Evolutionary conservation across 2,329 filamentous ascomycete genomes (phyloP).

Genomic region (Penicillium sp.): DNA sequence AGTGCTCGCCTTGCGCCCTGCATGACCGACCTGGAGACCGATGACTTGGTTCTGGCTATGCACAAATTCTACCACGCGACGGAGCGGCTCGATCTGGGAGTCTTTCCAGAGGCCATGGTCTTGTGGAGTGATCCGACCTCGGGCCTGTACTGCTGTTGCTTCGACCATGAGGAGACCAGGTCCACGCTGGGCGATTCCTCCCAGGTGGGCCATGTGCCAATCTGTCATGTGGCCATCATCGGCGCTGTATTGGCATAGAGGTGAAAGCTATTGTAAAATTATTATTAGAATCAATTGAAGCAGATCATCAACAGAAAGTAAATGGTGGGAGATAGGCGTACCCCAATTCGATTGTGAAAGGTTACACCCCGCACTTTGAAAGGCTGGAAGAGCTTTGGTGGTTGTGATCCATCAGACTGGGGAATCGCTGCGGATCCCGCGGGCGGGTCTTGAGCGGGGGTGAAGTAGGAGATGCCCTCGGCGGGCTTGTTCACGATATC

Average conservation of each 20-base stretch:
- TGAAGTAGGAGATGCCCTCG: conserved; percentile 37
- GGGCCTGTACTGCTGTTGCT: conserved; percentile 69
- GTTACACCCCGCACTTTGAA: conserved; percentile 60
- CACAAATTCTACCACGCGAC: conserved; percentile 70
- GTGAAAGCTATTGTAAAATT: conserved; percentile 48
- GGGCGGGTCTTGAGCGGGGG: conserved; percentile 37
- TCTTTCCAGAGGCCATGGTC: conserved; percentile 73
- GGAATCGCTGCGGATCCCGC: conserved; percentile 42
- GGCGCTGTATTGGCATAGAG: conserved; percentile 67
- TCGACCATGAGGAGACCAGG: conserved; percentile 74
- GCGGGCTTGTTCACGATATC: conserved; percentile 41
- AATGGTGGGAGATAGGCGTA: conserved; percentile 22
- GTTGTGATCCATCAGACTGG: conserved; percentile 39
- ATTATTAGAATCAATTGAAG: neutral
- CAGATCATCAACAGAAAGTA: rapidly evolving
- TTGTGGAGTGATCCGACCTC: conserved; percentile 75
- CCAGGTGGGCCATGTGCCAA: conserved; percentile 81
- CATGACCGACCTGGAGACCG: conserved; percentile 79
- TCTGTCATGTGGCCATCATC: conserved; percentile 72
- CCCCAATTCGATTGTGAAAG: conserved; percentile 67
- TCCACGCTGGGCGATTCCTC: conserved; percentile 74
- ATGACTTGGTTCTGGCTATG: conserved; percentile 76
- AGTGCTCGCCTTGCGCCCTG: conserved; percentile 65
- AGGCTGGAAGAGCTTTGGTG: conserved; percentile 60
- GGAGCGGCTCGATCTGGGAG: conserved; percentile 70